Base-by-base conservation (phyloP, 2,329 filamentous ascomycete species). In the Arthroderma sp. region DNA sequence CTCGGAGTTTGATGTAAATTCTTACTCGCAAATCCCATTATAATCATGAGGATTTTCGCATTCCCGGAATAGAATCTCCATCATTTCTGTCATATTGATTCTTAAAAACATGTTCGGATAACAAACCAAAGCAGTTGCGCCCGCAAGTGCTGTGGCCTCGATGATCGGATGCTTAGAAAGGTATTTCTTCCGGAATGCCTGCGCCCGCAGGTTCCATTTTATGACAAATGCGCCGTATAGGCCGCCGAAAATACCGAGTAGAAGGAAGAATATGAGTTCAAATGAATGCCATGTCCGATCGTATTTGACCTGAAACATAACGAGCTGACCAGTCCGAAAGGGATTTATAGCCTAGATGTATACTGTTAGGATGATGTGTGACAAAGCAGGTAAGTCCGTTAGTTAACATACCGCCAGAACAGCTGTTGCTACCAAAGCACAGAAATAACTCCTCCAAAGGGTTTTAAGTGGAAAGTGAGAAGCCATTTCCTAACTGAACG, bases 81-180 rank as follows among this genome's bases (percentile, higher is more conserved):
- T 96, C 68, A 87, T 94, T 68, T 96, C 89, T 0, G 91, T 95
- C 91, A 98, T 96, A 65, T 98, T 93, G 56, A 96, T 95, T 45
- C 86, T 75, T 46, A 98, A 62, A 53, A 98, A 96, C 62, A 84
- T 87, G 56, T 98, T 98, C 1, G 89, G 91, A 58, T 94, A 98
- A 64, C 89, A 95, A n/a, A 98, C 73, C 27, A 96, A 72, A 6
- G 88, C 91, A 3, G 91, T 98, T 5, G 78, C 74, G 0, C 80
- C 77, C 1, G 91, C 88, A 36, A 98, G 68, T 10, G 94, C 65
- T 1, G 86, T 88, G 0, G 87, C 84, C 63, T 98, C 91, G 3
- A 88, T 72, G 30, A 96, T 77, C 5, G 88, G 83, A 62, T 93
- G 91, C 50, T 84, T 75, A 2, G 78, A 72, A 3, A 98, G 74